These are phyloP conservation scores for Apiotrichum mycotoxinovorans DNA, from an alignment of 1,284 basidiomycete species.

Conservation along the genomic window DNA sequence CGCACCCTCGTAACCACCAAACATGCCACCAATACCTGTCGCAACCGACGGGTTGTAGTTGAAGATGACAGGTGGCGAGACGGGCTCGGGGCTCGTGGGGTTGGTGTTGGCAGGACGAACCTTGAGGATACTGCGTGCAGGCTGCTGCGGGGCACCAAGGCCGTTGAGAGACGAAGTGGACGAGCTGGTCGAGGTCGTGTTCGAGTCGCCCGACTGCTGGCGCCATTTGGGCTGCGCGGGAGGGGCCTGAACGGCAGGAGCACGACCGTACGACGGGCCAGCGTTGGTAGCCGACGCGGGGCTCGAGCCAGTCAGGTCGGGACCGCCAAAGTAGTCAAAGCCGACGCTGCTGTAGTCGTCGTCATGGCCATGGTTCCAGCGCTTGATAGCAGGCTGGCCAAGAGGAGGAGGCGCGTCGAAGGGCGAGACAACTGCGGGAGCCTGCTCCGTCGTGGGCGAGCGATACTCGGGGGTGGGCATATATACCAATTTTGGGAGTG, in stretches of 20 bases:
- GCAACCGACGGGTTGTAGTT: slow-evolving; percentile 50
- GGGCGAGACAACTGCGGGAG: slow-evolving; percentile 7
- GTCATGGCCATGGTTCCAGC: slow-evolving; percentile 26
- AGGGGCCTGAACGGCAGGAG: slow-evolving; percentile 35
- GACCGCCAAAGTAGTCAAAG: slow-evolving; percentile 63
- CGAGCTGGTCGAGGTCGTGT: slow-evolving; percentile 21
- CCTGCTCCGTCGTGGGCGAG: slow-evolving; percentile 25
- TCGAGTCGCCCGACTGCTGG: slow-evolving; percentile 31
- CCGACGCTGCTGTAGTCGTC: slow-evolving; percentile 54
- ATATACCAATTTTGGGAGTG: slow-evolving; percentile 62
- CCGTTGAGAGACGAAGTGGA: slow-evolving; percentile 32
- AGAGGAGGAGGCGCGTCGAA: slow-evolving; percentile 43
- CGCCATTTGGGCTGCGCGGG: slow-evolving; percentile 47
- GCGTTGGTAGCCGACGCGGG: slow-evolving; percentile 3
- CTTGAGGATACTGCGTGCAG: slow-evolving; percentile 45
- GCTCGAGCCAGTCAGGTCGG: slow-evolving; percentile 50
- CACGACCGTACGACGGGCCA: slow-evolving; percentile 18
- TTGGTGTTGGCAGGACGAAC: slow-evolving; percentile 27
- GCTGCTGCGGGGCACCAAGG: slow-evolving; percentile 23
- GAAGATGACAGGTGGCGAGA: slow-evolving; percentile 39
- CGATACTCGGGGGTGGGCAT: slow-evolving; percentile 58
- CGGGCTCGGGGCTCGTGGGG: slow-evolving; percentile 18
- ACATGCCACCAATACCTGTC: slow-evolving; percentile 49
- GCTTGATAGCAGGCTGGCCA: slow-evolving; percentile 38
- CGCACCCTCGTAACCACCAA: slow-evolving; percentile 20